Evolutionary conservation across 164 flowering plant genomes (phyloP), one percentile per base, ranked within the genome.

Genomic region (Liriodendron chinense): DNA sequence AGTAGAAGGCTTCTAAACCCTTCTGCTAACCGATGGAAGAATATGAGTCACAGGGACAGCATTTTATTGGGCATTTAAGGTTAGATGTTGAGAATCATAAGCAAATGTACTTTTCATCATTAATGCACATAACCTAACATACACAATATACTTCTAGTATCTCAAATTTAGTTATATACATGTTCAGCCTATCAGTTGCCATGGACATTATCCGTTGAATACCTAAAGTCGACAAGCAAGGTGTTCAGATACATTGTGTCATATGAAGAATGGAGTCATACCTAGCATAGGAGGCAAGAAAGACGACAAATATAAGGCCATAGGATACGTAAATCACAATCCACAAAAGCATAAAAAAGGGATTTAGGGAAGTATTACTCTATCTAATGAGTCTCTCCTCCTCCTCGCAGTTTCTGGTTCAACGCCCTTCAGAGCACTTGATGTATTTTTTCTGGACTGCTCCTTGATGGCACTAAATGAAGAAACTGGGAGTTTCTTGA

Each of bases 401-500:
- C 99, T 87, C 88, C 99, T 88, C 0, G 86, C 86, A 68, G 91
- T 94, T 84, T 92, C 97, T 69, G 90, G 87, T 78, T 90, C 94
- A 79, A 43, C 70, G 80, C 73, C 81, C 83, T 86, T 90, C 62
- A 72, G 24, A 73, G 82, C 85, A 81, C 79, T 84, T 12, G 82
- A 63, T 20, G 79, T 78, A 34, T 72, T 82, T 78, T 84, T 86
- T 71, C 84, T 79, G 24, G 88, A 81, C 47, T 84, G 87, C 49
- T 82, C 86, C 74, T 84, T 91, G 23, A 62, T 43, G 69, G 83
- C 57, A 78, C 84, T 82, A 50, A 71, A 63, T 64, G 89, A 82
- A 77, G 87, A 80, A 72, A 73, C 73, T 14, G 75, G 64, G 0
- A 77, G 74, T 34, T 81, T 80, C 73, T 85, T 86, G 59, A 68